Base-by-base conservation (phyloP, 1,284 basidiomycete species). In the Schizophyllum commune region DNA sequence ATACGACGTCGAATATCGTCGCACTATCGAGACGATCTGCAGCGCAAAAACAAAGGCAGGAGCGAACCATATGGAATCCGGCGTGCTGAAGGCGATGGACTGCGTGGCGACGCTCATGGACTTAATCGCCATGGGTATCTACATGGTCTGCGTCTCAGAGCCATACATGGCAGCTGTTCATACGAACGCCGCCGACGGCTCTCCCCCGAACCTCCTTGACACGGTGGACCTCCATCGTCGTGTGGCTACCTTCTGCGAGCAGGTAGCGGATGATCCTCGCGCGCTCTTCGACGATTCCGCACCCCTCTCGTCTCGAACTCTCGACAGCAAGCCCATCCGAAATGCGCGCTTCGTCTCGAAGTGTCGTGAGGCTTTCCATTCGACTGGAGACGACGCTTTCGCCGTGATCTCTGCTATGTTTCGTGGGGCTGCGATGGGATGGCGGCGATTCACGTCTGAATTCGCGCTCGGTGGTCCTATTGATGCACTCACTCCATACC, bases 361-460 rank as follows among this genome's bases (percentile, higher is more conserved):
- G 17, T 58, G 55, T 0, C 57, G 65, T 32, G 62, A 61, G 20
- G 52, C 21, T 2, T 32, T 60, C 15, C 51, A 33, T 3, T 33
- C 60, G 13, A 52, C 15, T 7, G 60, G 66, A 1, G 64, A 63
- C 5, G 58, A 66, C 32, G 51, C 67, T 6, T 0, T n/a, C 9
- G 54, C 22, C 1, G 39, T 62, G 6, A 34, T 68, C 9, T 60
- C 64, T 15, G 64, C 62, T 1, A 68, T 68, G 58, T 62, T 65
- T 32, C 58, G 55, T 0, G 67, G 67, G 9, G 62, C 65, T 8
- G 57, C 59, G 19, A 56, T 61, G 27, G 64, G 63, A 8, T 69
- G 67, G 66, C 52, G 57, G 22, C 61, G 62, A 4, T 69, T 69
- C 52, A 62, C 62, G 1, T 55, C 59, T 8, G 67, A 68, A 58